A percentile compares a stretch with the other conserved stretches of the same genome.
These are phyloP conservation scores for Pyrenula massariospora DNA, from an alignment of 495 filamentous ascomycete genomes.

Conservation along the genomic window DNA sequence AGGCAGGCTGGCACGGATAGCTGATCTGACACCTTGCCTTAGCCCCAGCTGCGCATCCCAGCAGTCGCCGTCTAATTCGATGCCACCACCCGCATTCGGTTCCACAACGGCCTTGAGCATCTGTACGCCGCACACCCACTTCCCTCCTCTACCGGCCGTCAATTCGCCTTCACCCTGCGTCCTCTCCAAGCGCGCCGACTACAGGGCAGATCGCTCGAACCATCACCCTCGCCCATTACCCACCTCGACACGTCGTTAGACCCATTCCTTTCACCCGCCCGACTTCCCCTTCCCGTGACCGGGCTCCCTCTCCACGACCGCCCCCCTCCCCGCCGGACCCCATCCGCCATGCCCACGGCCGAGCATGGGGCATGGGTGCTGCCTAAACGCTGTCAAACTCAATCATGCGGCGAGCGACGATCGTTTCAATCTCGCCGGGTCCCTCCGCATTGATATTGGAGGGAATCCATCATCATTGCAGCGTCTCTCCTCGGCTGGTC, in stretches of 20 bases:
- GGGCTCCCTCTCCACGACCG: not conserved
- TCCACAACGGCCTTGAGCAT: not conserved
- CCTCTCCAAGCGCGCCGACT: not conserved
- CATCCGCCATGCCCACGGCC: no score
- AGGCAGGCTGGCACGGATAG: slow-evolving; percentile 1
- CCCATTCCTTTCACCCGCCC: not conserved
- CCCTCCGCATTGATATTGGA: not conserved
- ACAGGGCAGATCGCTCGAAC: not conserved
- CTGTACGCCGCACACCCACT: not conserved
- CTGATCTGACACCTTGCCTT: slow-evolving; percentile 1
- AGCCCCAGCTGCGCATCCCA: slow-evolving; percentile 1
- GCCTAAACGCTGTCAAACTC: not conserved
- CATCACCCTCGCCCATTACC: not conserved
- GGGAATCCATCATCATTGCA: not conserved
- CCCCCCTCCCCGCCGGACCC: not conserved
- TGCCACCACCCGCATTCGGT: slow-evolving; percentile 1
- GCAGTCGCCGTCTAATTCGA: not conserved
- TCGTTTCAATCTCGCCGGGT: not conserved
- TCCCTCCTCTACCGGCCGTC: not conserved
- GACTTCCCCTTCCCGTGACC: not conserved
- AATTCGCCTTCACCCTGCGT: not conserved
- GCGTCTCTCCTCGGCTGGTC: not conserved
- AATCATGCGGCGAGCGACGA: not conserved
- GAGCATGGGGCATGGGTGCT: not conserved
- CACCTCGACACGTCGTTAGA: no score